A percentile compares a stretch with the other conserved stretches of the same genome.
phyloP scores from a whole-genome alignment of 441 rosid genomes.

The Syzygium syzygioides region DNA sequence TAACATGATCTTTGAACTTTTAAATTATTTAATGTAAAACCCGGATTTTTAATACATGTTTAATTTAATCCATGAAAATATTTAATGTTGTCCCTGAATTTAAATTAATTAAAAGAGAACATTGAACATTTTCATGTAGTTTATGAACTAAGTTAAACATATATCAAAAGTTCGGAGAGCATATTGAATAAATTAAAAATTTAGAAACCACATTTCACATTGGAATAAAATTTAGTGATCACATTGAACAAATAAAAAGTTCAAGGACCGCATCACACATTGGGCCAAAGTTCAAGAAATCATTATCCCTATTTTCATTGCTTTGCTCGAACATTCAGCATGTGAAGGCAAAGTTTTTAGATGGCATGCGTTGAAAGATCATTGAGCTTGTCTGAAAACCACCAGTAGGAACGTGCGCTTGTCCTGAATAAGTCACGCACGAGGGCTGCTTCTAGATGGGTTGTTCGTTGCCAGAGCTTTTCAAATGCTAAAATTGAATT shows the following conservation, averaged over 20 bases:
- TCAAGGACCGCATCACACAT: fast-evolving
- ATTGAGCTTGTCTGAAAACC: not conserved
- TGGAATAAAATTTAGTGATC: fast-evolving
- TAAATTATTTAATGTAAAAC: fast-evolving
- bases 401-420: not conserved
- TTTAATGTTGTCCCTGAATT: no score
- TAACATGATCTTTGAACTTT: fast-evolving
- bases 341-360: not conserved
- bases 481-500: not conserved
- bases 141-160: fast-evolving
- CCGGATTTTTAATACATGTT: no score
- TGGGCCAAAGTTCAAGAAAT: fast-evolving
- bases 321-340: no score
- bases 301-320: not conserved
- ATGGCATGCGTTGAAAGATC: not conserved
- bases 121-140: not conserved
- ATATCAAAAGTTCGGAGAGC: fast-evolving
- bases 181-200: no score
- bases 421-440: not conserved
- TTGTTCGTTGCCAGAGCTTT: not conserved
- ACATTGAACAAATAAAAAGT: not conserved
- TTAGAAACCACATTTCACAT: fast-evolving
- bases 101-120: fast-evolving
- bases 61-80: no score
- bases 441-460: not conserved